Percentiles rank a stretch among this genome's conserved stretches.
Evolutionary conservation across 495 filamentous ascomycete species (phyloP).

Genomic region (Durotheca rogersii): DNA sequence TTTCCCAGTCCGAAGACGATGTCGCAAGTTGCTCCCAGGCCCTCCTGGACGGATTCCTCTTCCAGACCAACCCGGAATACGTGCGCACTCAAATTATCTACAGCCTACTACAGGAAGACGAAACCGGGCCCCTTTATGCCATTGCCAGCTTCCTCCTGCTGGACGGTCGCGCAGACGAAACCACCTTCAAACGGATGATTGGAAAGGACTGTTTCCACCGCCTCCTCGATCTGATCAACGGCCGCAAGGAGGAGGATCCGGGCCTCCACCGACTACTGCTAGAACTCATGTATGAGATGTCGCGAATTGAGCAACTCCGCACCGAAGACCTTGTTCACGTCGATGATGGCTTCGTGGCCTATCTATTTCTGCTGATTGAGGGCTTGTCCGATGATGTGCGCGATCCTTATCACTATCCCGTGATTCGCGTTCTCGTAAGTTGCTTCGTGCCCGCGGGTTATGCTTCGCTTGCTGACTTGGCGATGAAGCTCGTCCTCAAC

Average conservation of each 20-base stretch:
- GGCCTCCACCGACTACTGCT: constrained; percentile 78
- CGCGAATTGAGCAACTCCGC: constrained; percentile 79
- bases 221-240: constrained; percentile 77
- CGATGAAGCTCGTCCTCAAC: constrained; percentile 81
- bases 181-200: constrained; percentile 82
- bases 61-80: constrained; percentile 73
- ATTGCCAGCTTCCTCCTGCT: constrained; percentile 87
- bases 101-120: constrained; percentile 88
- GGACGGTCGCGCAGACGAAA: constrained; percentile 78
- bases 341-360: constrained; percentile 80
- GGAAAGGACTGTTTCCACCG: constrained; percentile 79
- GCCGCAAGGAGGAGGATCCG: constrained; percentile 59
- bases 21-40: constrained; percentile 80
- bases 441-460: not conserved
- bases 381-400: constrained; percentile 81
- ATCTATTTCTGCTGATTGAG: constrained; percentile 88
- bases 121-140: constrained; percentile 70
- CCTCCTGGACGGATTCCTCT: constrained; percentile 74
- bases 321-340: constrained; percentile 75
- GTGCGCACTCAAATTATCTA: constrained; percentile 92
- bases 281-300: constrained; percentile 96
- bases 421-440: constrained; percentile 86
- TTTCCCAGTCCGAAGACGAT: constrained; percentile 81
- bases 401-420: constrained; percentile 95
- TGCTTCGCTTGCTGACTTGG: constrained; percentile 3